Evolutionary conservation across 2,329 filamentous ascomycete genomes (phyloP).

Genomic region (Alternaria sp.): DNA sequence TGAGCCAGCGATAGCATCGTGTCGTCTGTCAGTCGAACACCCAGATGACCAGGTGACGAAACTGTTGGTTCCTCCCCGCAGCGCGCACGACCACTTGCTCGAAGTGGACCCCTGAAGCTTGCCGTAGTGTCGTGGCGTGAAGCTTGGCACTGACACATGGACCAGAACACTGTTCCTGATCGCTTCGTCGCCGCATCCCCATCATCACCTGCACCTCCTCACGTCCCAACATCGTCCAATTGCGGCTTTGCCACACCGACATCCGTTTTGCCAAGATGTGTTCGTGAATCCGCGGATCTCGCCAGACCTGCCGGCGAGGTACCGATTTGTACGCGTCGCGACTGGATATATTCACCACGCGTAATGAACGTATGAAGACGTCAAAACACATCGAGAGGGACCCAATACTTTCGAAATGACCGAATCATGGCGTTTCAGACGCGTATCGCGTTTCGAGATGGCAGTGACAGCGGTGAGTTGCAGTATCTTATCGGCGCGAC

Average conservation of each 20-base stretch:
- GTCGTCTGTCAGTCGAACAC: background rate
- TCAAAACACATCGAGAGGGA: background rate
- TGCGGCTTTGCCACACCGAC: constrained; percentile 1
- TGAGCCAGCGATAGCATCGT: background rate
- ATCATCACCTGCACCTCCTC: background rate
- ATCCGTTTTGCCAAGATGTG: background rate
- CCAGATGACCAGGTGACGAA: background rate
- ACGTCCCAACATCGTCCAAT: background rate
- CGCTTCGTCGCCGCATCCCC: constrained; percentile 7
- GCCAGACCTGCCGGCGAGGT: background rate
- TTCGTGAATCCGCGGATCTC: background rate
- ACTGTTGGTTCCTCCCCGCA: constrained; percentile 8
- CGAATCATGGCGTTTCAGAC: background rate
- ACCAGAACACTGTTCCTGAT: background rate
- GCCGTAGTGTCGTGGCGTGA: background rate
- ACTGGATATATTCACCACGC: background rate
- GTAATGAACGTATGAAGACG: background rate
- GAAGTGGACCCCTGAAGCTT: background rate
- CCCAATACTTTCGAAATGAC: background rate
- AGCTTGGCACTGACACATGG: constrained; percentile 18
- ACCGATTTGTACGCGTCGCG: background rate
- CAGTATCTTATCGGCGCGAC: background rate
- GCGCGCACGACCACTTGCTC: constrained; percentile 5
- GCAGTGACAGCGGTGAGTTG: constrained; percentile 7
- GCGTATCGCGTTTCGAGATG: background rate